Evolutionary conservation across 169 alveolate genomes (phyloP).

Genomic region (Plasmodium chabaudi): DNA sequence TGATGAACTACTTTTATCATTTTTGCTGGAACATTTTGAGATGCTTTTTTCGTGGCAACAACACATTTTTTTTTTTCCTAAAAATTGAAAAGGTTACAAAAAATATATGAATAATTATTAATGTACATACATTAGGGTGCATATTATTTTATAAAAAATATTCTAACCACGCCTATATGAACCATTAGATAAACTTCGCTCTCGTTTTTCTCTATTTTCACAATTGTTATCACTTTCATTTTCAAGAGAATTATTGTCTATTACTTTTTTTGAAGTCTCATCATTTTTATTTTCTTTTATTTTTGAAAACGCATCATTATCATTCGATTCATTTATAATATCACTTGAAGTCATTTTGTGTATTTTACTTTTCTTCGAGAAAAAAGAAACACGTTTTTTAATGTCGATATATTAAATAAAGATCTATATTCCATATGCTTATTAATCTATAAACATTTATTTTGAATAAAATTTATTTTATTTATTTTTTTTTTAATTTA

Average conservation of each 20-base stretch:
- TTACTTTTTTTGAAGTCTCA: slow-evolving; percentile 8
- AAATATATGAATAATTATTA: slow-evolving; percentile 6
- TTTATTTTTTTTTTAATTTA: too few relatives aligned
- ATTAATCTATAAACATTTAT: too few relatives aligned
- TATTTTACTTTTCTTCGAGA: slow-evolving; percentile 6
- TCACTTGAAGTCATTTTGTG: slow-evolving; percentile 35
- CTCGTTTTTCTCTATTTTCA: slow-evolving; percentile 68
- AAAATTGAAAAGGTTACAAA: neutral
- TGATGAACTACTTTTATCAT: slow-evolving; percentile 26
- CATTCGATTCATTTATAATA: slow-evolving; percentile 26
- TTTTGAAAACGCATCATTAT: slow-evolving; percentile 11
- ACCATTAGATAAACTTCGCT: slow-evolving; percentile 40
- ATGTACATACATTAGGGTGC: slow-evolving; percentile 1
- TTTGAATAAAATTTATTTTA: too few relatives aligned
- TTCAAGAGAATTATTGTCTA: slow-evolving; percentile 22
- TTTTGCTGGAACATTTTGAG: slow-evolving; percentile 42
- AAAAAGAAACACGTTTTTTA: neutral
- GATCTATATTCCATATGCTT: too few relatives aligned
- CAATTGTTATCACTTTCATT: slow-evolving; percentile 38
- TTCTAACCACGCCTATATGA: slow-evolving; percentile 51
- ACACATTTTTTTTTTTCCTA: slow-evolving; percentile 38
- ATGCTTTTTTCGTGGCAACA: slow-evolving; percentile 41
- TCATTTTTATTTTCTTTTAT: slow-evolving; percentile 17
- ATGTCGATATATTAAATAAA: too few relatives aligned
- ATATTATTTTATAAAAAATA: neutral